Evolutionary conservation across 441 rosid species (phyloP).

Genomic region (Mallotus japonicus): DNA sequence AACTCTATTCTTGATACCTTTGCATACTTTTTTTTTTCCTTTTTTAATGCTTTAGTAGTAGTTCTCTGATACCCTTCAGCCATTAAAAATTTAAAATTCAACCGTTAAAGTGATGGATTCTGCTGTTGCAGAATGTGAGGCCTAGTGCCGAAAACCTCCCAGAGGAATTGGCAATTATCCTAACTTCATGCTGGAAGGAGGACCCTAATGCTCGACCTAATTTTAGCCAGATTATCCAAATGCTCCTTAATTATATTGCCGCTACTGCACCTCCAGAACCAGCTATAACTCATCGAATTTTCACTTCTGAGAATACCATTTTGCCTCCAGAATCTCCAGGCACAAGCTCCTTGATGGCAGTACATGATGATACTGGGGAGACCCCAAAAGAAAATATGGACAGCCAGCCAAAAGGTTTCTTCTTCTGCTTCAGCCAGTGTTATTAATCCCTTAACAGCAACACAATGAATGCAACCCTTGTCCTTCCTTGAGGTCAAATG

Average conservation of each 20-base stretch:
- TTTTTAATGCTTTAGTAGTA: background rate
- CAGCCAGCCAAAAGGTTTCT: constrained; percentile 47
- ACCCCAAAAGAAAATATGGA: constrained; percentile 39
- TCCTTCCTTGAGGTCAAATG: background rate
- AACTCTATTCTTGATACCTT: background rate
- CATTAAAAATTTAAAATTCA: background rate
- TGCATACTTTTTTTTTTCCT: background rate
- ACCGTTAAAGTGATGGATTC: background rate
- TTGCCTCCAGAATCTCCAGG: constrained; percentile 84
- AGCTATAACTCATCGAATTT: constrained; percentile 43
- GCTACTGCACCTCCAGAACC: constrained; percentile 52
- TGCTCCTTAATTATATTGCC: constrained; percentile 65
- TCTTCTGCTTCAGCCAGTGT: constrained; percentile 64
- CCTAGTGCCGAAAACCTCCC: constrained; percentile 76
- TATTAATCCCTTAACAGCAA: constrained; percentile 32
- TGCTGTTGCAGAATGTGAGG: constrained; percentile 61
- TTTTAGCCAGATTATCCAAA: constrained; percentile 70
- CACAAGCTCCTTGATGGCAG: constrained; percentile 68
- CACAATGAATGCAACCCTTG: background rate
- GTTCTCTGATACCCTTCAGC: background rate
- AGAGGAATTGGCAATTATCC: constrained; percentile 59
- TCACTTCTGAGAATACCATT: constrained; percentile 55
- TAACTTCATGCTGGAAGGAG: constrained; percentile 90
- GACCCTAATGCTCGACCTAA: constrained; percentile 78
- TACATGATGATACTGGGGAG: constrained; percentile 39